phyloP scores from a whole-genome alignment of 2,329 filamentous ascomycete genomes.

The Alternaria triticina region DNA sequence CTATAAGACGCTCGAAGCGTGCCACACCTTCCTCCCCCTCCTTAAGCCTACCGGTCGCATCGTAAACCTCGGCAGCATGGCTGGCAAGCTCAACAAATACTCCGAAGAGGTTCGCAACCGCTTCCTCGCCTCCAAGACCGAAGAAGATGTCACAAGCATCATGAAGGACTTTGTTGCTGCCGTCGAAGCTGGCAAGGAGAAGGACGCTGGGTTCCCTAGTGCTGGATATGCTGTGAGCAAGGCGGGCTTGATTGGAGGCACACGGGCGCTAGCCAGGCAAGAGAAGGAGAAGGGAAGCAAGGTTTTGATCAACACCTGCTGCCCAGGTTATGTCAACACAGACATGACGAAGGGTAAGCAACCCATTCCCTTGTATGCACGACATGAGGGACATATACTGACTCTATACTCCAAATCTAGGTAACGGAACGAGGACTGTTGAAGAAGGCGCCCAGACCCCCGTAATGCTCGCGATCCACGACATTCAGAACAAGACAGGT shows the following conservation, averaged over 20 bases:
- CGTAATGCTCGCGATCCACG: constrained; percentile 52
- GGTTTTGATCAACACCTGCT: constrained; percentile 50
- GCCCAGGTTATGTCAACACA: constrained; percentile 56
- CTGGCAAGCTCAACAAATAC: constrained; percentile 57
- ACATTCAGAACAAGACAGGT: constrained; percentile 46
- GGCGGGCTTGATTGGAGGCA: constrained; percentile 53
- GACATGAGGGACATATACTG: background rate
- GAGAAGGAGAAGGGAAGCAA: constrained; percentile 43
- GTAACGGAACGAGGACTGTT: constrained; percentile 46
- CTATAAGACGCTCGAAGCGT: constrained; percentile 58
- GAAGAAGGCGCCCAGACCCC: constrained; percentile 56
- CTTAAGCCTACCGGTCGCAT: constrained; percentile 53
- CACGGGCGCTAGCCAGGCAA: constrained; percentile 47
- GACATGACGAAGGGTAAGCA: constrained; percentile 51
- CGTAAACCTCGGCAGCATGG: constrained; percentile 58
- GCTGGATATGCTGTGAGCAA: constrained; percentile 59
- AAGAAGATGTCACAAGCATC: constrained; percentile 54
- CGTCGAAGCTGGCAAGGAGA: constrained; percentile 55
- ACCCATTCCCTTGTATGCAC: background rate
- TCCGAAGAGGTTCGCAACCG: constrained; percentile 50
- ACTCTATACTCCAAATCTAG: background rate
- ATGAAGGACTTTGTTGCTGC: constrained; percentile 59
- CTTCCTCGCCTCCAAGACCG: constrained; percentile 52
- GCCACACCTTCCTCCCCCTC: constrained; percentile 54
- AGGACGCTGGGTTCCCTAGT: constrained; percentile 57